Conservation (phyloP, 257 asterid species). For the Perilla frutescens region DNA sequence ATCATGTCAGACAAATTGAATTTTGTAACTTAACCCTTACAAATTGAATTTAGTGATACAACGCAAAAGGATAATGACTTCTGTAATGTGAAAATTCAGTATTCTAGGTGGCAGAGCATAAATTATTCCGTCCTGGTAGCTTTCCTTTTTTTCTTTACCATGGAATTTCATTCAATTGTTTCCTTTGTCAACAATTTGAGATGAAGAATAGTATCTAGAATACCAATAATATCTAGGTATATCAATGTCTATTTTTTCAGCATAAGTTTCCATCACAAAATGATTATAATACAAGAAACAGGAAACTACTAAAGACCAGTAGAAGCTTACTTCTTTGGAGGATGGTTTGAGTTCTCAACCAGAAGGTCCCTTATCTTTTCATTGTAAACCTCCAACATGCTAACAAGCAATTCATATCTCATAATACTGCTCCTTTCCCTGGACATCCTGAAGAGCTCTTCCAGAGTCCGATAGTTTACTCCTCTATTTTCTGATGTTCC, state of each 20-base stretch:
- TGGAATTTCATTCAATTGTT: too few relatives aligned
- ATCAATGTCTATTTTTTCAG: background rate
- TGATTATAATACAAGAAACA: constrained; percentile 15
- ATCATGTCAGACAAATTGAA: too few relatives aligned
- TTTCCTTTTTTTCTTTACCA: too few relatives aligned
- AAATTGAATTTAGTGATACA: too few relatives aligned
- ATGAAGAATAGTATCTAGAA: too few relatives aligned
- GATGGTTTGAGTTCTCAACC: constrained; percentile 73
- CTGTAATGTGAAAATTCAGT: too few relatives aligned
- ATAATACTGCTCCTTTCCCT: constrained; percentile 65
- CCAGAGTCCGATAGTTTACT: constrained; percentile 87
- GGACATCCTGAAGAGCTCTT: constrained; percentile 77
- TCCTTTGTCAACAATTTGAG: too few relatives aligned
- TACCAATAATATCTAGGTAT: too few relatives aligned
- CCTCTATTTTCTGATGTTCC: constrained; percentile 93
- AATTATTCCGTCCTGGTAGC: too few relatives aligned
- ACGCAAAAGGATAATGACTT: too few relatives aligned
- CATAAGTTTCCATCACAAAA: background rate
- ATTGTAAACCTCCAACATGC: constrained; percentile 98
- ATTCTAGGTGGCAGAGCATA: too few relatives aligned
- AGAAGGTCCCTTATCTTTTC: constrained; percentile 96
- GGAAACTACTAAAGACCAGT: constrained; percentile 24
- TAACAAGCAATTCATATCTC: constrained; percentile 79
- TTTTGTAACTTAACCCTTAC: too few relatives aligned
- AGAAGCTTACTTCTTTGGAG: constrained; percentile 78